Percentiles rank a stretch among this genome's conserved stretches.
These are phyloP conservation scores for Fusarium sp. DNA, from an alignment of 2,329 filamentous ascomycete species.

Conservation along the genomic window DNA sequence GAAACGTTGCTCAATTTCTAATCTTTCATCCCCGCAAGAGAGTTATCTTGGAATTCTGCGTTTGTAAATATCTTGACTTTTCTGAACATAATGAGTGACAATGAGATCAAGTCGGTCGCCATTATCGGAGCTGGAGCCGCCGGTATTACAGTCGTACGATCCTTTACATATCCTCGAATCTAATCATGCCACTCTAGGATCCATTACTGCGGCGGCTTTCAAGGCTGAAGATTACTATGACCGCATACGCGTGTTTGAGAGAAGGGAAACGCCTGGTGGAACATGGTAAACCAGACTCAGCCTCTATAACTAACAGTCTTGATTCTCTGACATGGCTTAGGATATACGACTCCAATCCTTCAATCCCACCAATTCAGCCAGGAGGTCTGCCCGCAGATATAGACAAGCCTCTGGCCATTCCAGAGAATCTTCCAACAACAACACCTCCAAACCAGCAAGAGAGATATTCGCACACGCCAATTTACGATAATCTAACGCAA, in stretches of 20 bases:
- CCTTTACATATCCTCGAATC: fast-evolving
- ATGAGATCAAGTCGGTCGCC: conserved; percentile 31
- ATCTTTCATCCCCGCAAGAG: not conserved
- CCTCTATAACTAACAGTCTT: fast-evolving
- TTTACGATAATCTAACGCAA: conserved; percentile 64
- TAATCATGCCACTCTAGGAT: conserved; percentile 47
- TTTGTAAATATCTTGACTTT: not conserved
- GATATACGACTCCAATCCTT: conserved; percentile 61
- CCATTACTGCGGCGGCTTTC: conserved; percentile 58
- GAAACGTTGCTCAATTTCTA: not conserved
- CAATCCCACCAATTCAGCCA: conserved; percentile 49
- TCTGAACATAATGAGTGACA: not conserved
- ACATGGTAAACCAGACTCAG: conserved; percentile 51
- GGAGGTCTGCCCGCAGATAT: conserved; percentile 56
- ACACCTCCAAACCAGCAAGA: conserved; percentile 56
- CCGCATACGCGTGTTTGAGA: conserved; percentile 54
- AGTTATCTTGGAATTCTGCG: not conserved
- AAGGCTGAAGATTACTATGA: conserved; percentile 57
- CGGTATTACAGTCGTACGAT: conserved; percentile 6
- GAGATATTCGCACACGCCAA: conserved; percentile 59
- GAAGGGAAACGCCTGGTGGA: conserved; percentile 55
- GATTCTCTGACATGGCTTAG: conserved; percentile 43
- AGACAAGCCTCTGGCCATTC: conserved; percentile 59
- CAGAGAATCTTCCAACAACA: conserved; percentile 52
- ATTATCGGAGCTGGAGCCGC: conserved; percentile 37